Conservation (phyloP, 441 rosid genomes). For the Omphalea diandra region DNA sequence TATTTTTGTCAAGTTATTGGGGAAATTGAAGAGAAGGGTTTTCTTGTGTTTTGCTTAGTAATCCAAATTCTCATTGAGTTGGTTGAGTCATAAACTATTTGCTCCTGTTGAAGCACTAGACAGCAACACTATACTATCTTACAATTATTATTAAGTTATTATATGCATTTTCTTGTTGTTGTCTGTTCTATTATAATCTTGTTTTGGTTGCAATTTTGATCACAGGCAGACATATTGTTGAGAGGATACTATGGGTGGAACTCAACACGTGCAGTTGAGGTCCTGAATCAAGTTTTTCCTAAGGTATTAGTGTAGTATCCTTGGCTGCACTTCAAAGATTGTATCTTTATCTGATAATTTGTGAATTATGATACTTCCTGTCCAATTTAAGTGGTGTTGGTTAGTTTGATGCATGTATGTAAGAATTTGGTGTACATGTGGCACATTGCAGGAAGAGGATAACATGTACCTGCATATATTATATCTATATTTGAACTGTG, state of each 20-base stretch:
- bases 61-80: neutral
- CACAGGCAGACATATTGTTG: conserved; percentile 78
- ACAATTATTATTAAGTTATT: neutral
- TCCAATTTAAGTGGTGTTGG: neutral
- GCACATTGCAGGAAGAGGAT: neutral
- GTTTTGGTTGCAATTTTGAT: neutral
- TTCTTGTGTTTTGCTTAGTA: neutral
- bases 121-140: neutral
- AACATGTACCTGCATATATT: neutral
- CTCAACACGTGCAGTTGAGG: conserved; percentile 73
- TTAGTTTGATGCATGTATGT: neutral
- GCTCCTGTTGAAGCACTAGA: neutral
- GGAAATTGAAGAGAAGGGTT: neutral
- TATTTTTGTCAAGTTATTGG: neutral
- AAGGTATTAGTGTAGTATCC: conserved; percentile 46
- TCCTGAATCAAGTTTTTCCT: conserved; percentile 76
- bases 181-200: neutral
- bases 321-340: neutral
- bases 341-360: neutral
- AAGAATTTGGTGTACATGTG: neutral
- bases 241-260: conserved; percentile 95
- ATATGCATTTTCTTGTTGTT: too few species aligned
- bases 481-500: neutral
- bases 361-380: neutral
- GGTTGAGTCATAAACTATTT: neutral